phyloP scores from a whole-genome alignment of 805 yeast species.

The Brettanomyces naardenensis region DNA sequence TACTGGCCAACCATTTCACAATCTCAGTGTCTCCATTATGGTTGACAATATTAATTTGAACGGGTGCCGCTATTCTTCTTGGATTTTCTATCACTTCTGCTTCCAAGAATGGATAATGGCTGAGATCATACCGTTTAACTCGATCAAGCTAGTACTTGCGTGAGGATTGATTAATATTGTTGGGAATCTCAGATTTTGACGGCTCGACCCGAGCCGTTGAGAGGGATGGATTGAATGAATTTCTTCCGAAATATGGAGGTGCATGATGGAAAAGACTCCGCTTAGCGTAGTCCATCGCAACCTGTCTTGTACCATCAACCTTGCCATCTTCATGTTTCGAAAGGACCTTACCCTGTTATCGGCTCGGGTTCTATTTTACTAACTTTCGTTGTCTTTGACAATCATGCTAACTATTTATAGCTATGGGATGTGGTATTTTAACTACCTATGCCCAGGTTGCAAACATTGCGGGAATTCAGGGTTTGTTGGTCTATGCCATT shows the following conservation, averaged over 20 bases:
- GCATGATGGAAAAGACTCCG: no score
- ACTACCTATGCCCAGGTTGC: constrained; percentile 85
- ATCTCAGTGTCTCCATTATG: neutral
- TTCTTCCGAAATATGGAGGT: no score
- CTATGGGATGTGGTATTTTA: constrained; percentile 83
- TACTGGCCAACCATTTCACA: neutral
- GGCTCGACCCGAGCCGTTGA: neutral
- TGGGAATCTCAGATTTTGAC: constrained; percentile 15
- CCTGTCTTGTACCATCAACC: no score
- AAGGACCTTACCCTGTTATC: no score
- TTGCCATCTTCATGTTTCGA: no score
- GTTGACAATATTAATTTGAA: constrained; percentile 24
- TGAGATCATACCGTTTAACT: constrained; percentile 75
- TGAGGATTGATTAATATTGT: constrained; percentile 50
- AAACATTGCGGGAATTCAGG: constrained; percentile 79
- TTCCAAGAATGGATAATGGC: constrained; percentile 25
- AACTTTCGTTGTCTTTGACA: no score
- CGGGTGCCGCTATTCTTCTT: constrained; percentile 36
- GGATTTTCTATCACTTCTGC: neutral
- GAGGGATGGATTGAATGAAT: no score
- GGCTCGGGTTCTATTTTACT: no score
- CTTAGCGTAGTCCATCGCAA: no score
- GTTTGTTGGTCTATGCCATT: constrained; percentile 71
- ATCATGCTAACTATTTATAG: no score
- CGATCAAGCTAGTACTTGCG: constrained; percentile 82